These are phyloP conservation scores for Pseudogymnoascus sp. DNA, from an alignment of 2,329 filamentous ascomycete genomes.

Conservation along the genomic window DNA sequence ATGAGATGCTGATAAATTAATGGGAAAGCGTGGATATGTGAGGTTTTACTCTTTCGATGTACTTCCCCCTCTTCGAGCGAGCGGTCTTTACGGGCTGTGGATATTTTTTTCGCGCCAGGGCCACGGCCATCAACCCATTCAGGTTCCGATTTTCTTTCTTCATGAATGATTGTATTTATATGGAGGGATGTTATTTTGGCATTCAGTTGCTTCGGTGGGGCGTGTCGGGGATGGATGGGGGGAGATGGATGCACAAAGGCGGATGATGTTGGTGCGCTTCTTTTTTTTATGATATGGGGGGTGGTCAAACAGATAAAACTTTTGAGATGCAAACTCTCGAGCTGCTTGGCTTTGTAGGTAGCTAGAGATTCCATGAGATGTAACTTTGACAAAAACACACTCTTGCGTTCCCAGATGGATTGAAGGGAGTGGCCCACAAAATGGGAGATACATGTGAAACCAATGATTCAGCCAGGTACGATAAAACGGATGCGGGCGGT, in stretches of 20 bases:
- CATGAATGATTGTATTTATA: conserved; percentile 10
- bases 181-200: conserved; percentile 17
- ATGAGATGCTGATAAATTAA: conserved; percentile 10
- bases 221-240: conserved; percentile 34
- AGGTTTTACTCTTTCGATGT: conserved; percentile 3
- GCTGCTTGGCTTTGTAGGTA: conserved; percentile 9
- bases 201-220: conserved; percentile 31
- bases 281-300: conserved; percentile 15
- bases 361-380: conserved; percentile 7
- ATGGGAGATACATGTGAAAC: conserved; percentile 2
- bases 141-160: conserved; percentile 1
- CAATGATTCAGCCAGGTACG: conserved; percentile 5
- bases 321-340: conserved; percentile 1
- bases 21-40: conserved; percentile 4
- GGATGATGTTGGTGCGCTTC: conserved; percentile 13
- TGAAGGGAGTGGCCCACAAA: not conserved
- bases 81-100: not conserved
- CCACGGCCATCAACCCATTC: not conserved
- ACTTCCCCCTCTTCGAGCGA: not conserved
- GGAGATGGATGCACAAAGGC: conserved; percentile 26
- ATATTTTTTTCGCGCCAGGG: conserved; percentile 2
- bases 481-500: not conserved
- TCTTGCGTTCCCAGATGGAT: not conserved
- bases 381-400: not conserved
- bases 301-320: not conserved